Evolutionary conservation across 2,329 filamentous ascomycete genomes (phyloP), one percentile per base, ranked within the genome.

Genomic region (Microdochium trichocladiopsis): DNA sequence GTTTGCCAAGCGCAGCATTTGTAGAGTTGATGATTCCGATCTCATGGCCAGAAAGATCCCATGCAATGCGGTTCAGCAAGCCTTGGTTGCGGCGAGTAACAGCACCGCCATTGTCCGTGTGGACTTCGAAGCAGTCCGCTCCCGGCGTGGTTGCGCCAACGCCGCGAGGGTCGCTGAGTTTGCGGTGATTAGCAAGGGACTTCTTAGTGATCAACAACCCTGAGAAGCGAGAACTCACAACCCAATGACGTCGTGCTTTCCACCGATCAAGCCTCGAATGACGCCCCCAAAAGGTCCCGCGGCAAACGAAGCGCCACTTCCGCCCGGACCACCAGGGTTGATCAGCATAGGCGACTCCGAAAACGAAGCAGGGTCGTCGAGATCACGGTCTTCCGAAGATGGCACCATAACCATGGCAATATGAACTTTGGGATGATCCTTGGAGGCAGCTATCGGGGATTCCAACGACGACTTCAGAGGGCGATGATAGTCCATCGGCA

Each of bases 291-390:
- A 25, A 9, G 5, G 3, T 11, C 6, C 16, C 0, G 68, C 51
- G 4, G 61, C 60, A 18, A 72, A 59, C 0, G 48, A 1, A 0
- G 67, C 66, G 4, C 74, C 75, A 22, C 68, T 67, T 1, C 72
- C 73, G 18, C 75, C 74, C 1, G 75, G 75, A 0, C 75, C 74
- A 25, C 74, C 75, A 12, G 73, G 73, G 54, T 77, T 76, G 48
- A 76, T 4, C 4, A 76, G 58, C 14, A 77, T 54, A 4, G 74
- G 73, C 0, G 70, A 68, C 49, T 64, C 66, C 11, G 68, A 66
- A 49, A 63, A 67, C 4, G 64, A 58, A 2, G 61, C 55, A 9
- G 62, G 62, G 28, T 63, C 56, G 9, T 22, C 16, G 9, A 45
- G 41, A 12, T 60, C 47, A 24, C 60, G 63, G 41, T 66, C 66